Conservation (phyloP, 805 yeast species). For the Kodamaea sagamina region DNA sequence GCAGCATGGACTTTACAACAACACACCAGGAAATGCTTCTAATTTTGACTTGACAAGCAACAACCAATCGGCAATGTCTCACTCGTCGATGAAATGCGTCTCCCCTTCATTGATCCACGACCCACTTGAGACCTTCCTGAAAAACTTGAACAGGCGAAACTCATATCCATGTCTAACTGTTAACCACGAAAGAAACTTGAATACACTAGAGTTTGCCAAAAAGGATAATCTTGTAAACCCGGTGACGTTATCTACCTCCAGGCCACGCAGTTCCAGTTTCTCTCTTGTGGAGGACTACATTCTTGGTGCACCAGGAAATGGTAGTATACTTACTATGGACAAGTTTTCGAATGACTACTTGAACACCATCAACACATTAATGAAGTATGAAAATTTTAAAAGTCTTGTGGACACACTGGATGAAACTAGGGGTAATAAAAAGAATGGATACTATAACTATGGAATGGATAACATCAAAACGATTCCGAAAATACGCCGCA, state of each 20-base stretch:
- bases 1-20: conserved; percentile 2
- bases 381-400: conserved; percentile 20
- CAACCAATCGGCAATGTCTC: conserved; percentile 5
- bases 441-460: background rate
- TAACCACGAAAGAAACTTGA: conserved; percentile 22
- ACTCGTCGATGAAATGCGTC: conserved; percentile 6
- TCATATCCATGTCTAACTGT: conserved; percentile 30
- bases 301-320: conserved; percentile 1
- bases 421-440: background rate
- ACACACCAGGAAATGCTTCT: background rate
- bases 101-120: background rate
- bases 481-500: conserved; percentile 15
- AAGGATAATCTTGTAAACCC: conserved; percentile 9
- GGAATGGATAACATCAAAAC: background rate
- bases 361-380: conserved; percentile 18
- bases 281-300: conserved; percentile 23
- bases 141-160: conserved; percentile 33
- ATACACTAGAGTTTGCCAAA: conserved; percentile 21
- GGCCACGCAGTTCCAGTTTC: conserved; percentile 26
- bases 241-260: conserved; percentile 9
- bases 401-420: background rate
- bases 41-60: background rate
- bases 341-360: conserved; percentile 23
- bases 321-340: conserved; percentile 16
- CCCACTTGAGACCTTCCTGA: conserved; percentile 17